Conservation (phyloP, 495 filamentous ascomycete genomes). For the Margaritispora aquatica region DNA sequence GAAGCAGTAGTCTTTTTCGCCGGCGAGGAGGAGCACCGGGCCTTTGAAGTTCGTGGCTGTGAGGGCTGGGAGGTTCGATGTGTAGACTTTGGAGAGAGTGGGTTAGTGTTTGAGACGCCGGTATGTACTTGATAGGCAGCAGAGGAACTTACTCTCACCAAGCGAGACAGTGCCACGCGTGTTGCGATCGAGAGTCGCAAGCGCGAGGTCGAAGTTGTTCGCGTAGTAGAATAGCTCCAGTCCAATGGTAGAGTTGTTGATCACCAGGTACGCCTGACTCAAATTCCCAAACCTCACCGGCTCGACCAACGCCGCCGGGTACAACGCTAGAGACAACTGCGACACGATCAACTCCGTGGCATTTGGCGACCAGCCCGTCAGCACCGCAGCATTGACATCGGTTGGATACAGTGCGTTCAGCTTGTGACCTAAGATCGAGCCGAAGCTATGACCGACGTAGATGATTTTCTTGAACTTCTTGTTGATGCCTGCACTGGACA, state of each 20-base stretch:
- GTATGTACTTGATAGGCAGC: slow-evolving; percentile 29
- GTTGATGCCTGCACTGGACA: background rate
- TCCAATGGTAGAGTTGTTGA: background rate
- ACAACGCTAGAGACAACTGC: slow-evolving; percentile 27
- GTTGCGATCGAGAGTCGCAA: slow-evolving; percentile 3
- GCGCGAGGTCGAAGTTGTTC: background rate
- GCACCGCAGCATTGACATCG: slow-evolving; percentile 47
- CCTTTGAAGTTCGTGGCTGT: background rate
- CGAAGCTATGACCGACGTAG: slow-evolving; percentile 52
- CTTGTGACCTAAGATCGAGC: slow-evolving; percentile 38
- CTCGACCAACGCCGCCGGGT: slow-evolving; percentile 22
- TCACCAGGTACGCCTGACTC: slow-evolving; percentile 18
- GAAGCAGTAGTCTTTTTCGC: slow-evolving; percentile 6
- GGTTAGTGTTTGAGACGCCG: background rate
- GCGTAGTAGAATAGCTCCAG: slow-evolving; percentile 38
- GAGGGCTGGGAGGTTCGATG: background rate
- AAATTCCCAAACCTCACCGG: background rate
- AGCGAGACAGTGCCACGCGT: slow-evolving; percentile 2
- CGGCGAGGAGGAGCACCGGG: slow-evolving; percentile 10
- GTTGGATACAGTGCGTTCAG: slow-evolving; percentile 42
- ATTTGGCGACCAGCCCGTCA: slow-evolving; percentile 45
- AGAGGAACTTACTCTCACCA: slow-evolving; percentile 26
- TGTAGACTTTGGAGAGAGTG: background rate
- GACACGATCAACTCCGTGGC: background rate
- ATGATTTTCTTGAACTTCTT: slow-evolving; percentile 17